Evolutionary conservation across 1,284 basidiomycete genomes (phyloP), one percentile per base, ranked within the genome.

Genomic region (Microbotryum saponariae): DNA sequence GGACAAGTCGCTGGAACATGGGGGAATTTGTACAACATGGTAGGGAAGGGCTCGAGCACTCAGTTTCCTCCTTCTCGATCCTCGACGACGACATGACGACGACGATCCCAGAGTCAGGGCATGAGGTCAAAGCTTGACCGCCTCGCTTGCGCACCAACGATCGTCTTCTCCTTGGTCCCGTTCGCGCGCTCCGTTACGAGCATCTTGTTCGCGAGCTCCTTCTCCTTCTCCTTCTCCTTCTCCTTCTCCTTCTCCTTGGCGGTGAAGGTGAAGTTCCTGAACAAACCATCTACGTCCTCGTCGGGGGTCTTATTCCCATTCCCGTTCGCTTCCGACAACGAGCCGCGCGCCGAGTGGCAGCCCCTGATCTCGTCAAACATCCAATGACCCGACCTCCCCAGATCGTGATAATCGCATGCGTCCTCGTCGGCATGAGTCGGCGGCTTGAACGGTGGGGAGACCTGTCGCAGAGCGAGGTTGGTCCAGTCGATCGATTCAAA

Each of bases 401-500:
- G 29, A 33, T 67, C 66, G 47, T 58, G 31, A 6, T 51, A 61
- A 31, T 66, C 67, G 33, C 54, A 49, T 16, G 58, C 53, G 60
- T 68, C 67, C 29, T 64, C 64, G 60, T 68, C 67, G 46, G 67
- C 64, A 21, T 62, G 58, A 1, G 65, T 60, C 1, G 62, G 54
- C 1, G 67, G 67, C 44, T 66, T 68, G 58, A 54, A 66, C 3
- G 67, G 67, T 1, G 67, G 67, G 1, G 62, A 60, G 52, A 66
- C 51, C 27, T 64, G 64, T 4, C 63, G 61, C 10, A 58, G 51
- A 1, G 60, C 58, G 56, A 66, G 59, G 20, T 46, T 53, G 27
- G 45, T 42, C 58, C 65, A 68, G 59, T 66, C 62, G 54, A 66
- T 63, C 2, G 65, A 10, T 7, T 55, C 10, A 54, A 68, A 68